Base-by-base conservation (phyloP, 1,139 yeast genomes). In the Suhomyces coccinellae region DNA sequence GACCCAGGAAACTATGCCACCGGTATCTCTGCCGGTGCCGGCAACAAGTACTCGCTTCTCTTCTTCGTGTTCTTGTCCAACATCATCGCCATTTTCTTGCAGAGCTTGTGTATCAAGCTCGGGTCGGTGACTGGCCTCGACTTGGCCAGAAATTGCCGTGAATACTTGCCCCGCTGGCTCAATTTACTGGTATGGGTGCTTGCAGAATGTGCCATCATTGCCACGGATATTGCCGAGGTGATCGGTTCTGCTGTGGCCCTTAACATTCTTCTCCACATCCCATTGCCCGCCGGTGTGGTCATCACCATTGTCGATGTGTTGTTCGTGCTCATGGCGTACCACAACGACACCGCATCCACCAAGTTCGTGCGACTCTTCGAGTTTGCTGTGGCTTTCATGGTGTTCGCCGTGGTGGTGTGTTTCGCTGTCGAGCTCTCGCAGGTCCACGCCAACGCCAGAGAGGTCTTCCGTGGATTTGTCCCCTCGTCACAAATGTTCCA, bases 1-100 rank as follows among this genome's bases (percentile, higher is more conserved):
- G 95, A 86, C 61, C 95, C 95, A 1, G 95, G 95, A 61, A 87
- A 87, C 65, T 87, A 87, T 62, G 81, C 95, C 28, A 85, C 95
- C 0, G 89, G 85, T 52, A 82, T 85, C 10, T 72, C 83, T 8
- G 95, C 93, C 0, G 95, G 95, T 54, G 87, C 95, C 0, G 63
- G 80, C 30, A 82, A 84, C 54, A 65, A 73, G 57, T 87, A 69
- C 59, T 74, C 88, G 4, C 69, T 87, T 42, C 69, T 87, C 34
- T 87, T 84, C 63, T 77, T 86, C 47, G 79, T 85, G 36, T 67
- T 87, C 15, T 54, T 85, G 31, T 83, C 95, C 27, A 86, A 84
- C 54, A 54, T 85, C 36, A 78, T 87, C 49, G 95, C 95, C 20
- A 79, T 87, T 40, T 86, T 85, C 57, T 66, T 87, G 40, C 96